Conservation (phyloP, 306 rosid species). For the Oemleria cerasiformis region DNA sequence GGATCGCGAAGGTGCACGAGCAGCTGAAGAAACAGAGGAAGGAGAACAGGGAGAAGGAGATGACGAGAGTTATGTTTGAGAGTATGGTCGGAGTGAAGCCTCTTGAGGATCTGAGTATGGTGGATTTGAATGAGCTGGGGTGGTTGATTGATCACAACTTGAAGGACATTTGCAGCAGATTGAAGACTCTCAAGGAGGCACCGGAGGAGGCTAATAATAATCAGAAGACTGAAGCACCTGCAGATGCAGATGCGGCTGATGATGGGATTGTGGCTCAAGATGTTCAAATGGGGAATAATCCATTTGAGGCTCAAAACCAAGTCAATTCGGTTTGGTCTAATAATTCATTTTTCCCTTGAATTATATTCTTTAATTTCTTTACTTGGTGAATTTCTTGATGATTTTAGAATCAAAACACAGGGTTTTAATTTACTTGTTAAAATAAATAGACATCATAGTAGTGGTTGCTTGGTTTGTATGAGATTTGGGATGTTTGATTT, state of each 20-base stretch:
- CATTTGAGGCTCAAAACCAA: conserved; percentile 12
- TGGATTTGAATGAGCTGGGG: conserved; percentile 29
- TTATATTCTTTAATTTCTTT: too few species aligned
- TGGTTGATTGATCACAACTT: conserved; percentile 30
- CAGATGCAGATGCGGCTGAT: neutral
- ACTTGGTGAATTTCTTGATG: too few species aligned
- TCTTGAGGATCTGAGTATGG: conserved; percentile 15
- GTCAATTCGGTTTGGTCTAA: conserved; percentile 25
- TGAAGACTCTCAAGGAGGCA: conserved; percentile 8
- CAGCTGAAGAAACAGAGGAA: conserved; percentile 22
- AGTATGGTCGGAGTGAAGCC: conserved; percentile 3
- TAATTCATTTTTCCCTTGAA: conserved; percentile 20
- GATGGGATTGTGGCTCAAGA: conserved; percentile 25
- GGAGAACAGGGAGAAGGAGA: conserved; percentile 31
- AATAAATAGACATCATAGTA: too few species aligned
- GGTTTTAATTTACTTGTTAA: too few species aligned
- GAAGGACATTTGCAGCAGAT: conserved; percentile 19
- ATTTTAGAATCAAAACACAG: too few species aligned
- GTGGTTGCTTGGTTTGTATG: too few species aligned
- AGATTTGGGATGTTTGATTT: too few species aligned
- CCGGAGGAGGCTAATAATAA: neutral
- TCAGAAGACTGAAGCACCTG: neutral
- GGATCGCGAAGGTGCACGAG: conserved; percentile 24
- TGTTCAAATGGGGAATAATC: conserved; percentile 14
- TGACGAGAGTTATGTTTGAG: conserved; percentile 22